A percentile compares a stretch with the other conserved stretches of the same genome.
phyloP scores from a whole-genome alignment of 257 asterid species.

The Plantago ovata region DNA sequence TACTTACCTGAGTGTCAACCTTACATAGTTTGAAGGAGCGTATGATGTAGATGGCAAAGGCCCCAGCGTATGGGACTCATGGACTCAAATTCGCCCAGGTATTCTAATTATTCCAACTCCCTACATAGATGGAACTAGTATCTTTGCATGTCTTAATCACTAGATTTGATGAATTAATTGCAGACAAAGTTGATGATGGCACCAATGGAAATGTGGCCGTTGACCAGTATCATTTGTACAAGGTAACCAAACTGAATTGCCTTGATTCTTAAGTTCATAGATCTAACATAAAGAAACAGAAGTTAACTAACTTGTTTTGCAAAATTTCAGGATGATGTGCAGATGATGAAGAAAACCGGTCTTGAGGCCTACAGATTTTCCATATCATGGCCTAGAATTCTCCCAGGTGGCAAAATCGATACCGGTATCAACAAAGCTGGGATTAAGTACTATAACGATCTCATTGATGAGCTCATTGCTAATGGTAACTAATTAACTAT shows the following conservation, averaged over 20 bases:
- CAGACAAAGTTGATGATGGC: slow-evolving; percentile 29
- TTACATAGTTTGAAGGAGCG: slow-evolving; percentile 31
- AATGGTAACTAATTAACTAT: background rate
- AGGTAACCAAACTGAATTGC: slow-evolving; percentile 28
- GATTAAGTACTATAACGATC: slow-evolving; percentile 32
- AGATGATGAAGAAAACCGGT: slow-evolving; percentile 24
- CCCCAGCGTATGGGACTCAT: slow-evolving; percentile 35
- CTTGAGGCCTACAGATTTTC: slow-evolving; percentile 30
- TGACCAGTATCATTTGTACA: slow-evolving; percentile 27
- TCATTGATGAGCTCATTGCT: slow-evolving; percentile 17
- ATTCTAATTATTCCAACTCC: background rate
- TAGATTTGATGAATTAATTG: background rate
- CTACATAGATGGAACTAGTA: background rate
- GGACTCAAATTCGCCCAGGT: slow-evolving; percentile 24
- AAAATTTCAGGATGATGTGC: slow-evolving; percentile 28
- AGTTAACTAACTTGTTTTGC: background rate
- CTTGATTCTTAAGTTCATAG: no score
- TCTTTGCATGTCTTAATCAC: background rate
- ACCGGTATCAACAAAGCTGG: slow-evolving; percentile 34
- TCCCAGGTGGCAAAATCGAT: slow-evolving; percentile 36
- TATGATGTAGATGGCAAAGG: slow-evolving; percentile 19
- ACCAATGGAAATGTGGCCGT: slow-evolving; percentile 29
- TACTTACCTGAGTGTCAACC: no score
- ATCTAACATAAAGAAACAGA: background rate
- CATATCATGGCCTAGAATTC: slow-evolving; percentile 34